Base-by-base conservation (phyloP, 1,139 yeast species). In the Zygoascus sp. region DNA sequence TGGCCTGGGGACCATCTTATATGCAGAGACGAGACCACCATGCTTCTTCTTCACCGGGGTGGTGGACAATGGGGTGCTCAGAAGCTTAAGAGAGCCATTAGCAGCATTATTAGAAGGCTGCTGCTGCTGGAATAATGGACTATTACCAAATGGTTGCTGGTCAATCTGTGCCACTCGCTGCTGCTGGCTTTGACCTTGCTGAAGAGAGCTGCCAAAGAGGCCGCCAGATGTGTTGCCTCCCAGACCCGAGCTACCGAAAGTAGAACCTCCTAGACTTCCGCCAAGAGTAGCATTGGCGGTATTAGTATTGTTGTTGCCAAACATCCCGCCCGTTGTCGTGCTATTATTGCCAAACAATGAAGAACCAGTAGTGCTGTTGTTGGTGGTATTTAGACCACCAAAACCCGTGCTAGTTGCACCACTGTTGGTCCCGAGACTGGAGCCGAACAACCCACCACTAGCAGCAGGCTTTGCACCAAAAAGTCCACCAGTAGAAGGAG, bases 131-230 rank as follows among this genome's bases (percentile, higher is more conserved):
- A 79, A 83, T 45, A 81, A 68, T 4, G 87, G 87, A 60, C 81
- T 82, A 53, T 73, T 73, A 2, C 92, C 90, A 62, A 82, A 84
- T 37, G 94, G 92, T 61, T 84, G 84, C 52, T 76, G 81, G 37
- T 76, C 73, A 48, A 40, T 40, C 49, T 45, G 43, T 57, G 56
- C 49, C 52, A 47, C 38, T 48, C 28, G 7, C 44, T 39, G 41
- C 50, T 39, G 32, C 44, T 49, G 49, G 50, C 52, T 44, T 44
- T 49, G 49, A 50, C 52, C 44, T 44, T 52, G 42, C 50, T 53
- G 50, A 2, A 34, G 8, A 32, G 28, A 23, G n/a, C 20, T 23
- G 4, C 36, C 36, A 17, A 40, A 19, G 37, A 54, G 43, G 56
- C 32, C 23, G 20, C 32, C 23, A 19, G 30, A 20, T 19, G 27